Evolutionary conservation across 2,329 filamentous ascomycete genomes (phyloP).

Genomic region (Cladophialophora yegresii): DNA sequence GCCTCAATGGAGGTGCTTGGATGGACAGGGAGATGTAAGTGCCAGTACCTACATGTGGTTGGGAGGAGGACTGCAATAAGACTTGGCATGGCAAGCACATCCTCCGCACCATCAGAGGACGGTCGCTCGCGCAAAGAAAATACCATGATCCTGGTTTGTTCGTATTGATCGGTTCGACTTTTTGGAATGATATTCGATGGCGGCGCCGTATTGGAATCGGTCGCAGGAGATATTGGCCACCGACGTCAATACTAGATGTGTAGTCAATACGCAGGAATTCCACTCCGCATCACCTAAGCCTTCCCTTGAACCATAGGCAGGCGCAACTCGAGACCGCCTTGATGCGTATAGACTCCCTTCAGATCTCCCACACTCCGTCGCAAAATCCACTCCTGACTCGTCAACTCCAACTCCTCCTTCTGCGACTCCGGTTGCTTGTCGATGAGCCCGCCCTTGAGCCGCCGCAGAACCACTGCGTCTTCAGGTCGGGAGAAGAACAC

Average conservation of each 20-base stretch:
- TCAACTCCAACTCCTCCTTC: constrained; percentile 15
- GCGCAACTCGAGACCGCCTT: constrained; percentile 9
- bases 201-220: not conserved
- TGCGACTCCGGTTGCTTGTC: constrained; percentile 8
- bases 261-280: not conserved
- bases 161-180: not conserved
- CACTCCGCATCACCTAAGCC: not conserved
- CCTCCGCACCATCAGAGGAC: not conserved
- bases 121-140: not conserved
- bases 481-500: constrained; percentile 57
- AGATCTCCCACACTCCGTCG: constrained; percentile 13
- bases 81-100: not conserved
- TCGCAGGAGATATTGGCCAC: not conserved
- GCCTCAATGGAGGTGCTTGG: not conserved
- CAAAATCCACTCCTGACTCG: constrained; percentile 15
- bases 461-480: constrained; percentile 6
- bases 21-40: not conserved
- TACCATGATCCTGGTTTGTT: not conserved
- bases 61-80: too few species aligned
- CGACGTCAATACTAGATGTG: not conserved
- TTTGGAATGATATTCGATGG: not conserved
- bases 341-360: constrained; percentile 16
- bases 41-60: not conserved
- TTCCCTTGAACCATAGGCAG: constrained; percentile 2
- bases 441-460: constrained; percentile 14